phyloP scores from a whole-genome alignment of 2,329 filamentous ascomycete genomes.

The Fragosphaeria purpurea region DNA sequence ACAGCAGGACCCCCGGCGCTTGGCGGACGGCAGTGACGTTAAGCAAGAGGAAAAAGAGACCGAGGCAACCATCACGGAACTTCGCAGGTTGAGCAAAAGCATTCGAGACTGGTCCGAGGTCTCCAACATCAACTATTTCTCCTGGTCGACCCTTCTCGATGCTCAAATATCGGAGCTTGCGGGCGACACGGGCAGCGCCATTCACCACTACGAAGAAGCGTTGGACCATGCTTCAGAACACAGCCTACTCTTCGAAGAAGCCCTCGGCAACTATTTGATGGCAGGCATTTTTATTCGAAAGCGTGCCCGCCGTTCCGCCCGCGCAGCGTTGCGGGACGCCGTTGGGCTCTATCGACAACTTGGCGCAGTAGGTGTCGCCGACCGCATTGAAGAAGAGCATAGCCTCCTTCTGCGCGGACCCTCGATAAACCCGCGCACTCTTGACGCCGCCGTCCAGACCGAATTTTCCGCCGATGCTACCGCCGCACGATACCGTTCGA shows the following conservation, averaged over 20 bases:
- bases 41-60: constrained; percentile 18
- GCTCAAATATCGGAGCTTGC: constrained; percentile 59
- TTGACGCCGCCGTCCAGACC: constrained; percentile 56
- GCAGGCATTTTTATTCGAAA: constrained; percentile 59
- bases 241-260: constrained; percentile 60
- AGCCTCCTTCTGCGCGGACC: constrained; percentile 56
- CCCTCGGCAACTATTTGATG: constrained; percentile 63
- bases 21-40: constrained; percentile 27
- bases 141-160: constrained; percentile 58
- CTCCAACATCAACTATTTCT: constrained; percentile 60
- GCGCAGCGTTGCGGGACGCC: constrained; percentile 57
- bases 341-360: constrained; percentile 58
- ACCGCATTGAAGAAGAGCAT: constrained; percentile 58
- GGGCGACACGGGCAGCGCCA: constrained; percentile 44
- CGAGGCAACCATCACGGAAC: constrained; percentile 38
- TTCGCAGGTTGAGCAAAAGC: constrained; percentile 46
- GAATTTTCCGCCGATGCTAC: constrained; percentile 52
- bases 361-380: constrained; percentile 59
- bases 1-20: constrained; percentile 36
- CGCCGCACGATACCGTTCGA: constrained; percentile 40
- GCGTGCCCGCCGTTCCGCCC: constrained; percentile 56
- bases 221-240: constrained; percentile 63
- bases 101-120: constrained; percentile 55
- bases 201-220: constrained; percentile 58
- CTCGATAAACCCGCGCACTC: constrained; percentile 45